Conservation (phyloP, 495 filamentous ascomycete species). For the Podospora bellae-mahoneyi region DNA sequence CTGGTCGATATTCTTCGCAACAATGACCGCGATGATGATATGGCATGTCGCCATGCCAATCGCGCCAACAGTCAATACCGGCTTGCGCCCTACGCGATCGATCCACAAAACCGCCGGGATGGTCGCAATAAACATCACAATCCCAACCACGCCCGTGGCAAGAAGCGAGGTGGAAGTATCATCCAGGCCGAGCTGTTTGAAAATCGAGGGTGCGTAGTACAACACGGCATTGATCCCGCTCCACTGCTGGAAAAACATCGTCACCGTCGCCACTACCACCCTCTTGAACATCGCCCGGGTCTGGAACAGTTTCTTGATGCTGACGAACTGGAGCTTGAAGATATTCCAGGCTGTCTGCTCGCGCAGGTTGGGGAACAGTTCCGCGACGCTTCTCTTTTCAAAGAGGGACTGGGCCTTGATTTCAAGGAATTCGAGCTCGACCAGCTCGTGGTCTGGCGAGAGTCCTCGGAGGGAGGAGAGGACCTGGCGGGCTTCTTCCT, state of each 20-base stretch:
- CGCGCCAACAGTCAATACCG: constrained; percentile 54
- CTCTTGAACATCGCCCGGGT: constrained; percentile 71
- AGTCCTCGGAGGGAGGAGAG: constrained; percentile 65
- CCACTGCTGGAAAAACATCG: constrained; percentile 78
- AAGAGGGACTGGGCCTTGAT: constrained; percentile 77
- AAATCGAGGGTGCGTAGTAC: constrained; percentile 72
- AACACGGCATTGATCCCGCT: constrained; percentile 70
- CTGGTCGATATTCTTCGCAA: constrained; percentile 58
- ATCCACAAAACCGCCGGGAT: constrained; percentile 67
- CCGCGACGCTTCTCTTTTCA: constrained; percentile 69
- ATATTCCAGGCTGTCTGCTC: constrained; percentile 57
- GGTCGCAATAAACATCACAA: constrained; percentile 68
- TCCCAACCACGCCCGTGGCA: constrained; percentile 76
- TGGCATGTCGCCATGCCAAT: constrained; percentile 60
- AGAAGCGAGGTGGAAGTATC: constrained; percentile 64
- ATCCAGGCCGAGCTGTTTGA: constrained; percentile 62
- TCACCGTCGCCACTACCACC: constrained; percentile 63
- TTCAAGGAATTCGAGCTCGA: constrained; percentile 75
- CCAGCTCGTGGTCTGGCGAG: constrained; percentile 56
- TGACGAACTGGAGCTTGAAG: constrained; percentile 68
- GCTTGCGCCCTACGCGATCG: constrained; percentile 57
- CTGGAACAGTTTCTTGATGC: constrained; percentile 68
- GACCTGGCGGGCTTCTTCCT: constrained; percentile 65
- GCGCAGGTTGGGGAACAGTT: constrained; percentile 65
- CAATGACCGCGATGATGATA: constrained; percentile 71